Evolutionary conservation across 495 filamentous ascomycete species (phyloP).

Genomic region (Delitschia confertaspora): DNA sequence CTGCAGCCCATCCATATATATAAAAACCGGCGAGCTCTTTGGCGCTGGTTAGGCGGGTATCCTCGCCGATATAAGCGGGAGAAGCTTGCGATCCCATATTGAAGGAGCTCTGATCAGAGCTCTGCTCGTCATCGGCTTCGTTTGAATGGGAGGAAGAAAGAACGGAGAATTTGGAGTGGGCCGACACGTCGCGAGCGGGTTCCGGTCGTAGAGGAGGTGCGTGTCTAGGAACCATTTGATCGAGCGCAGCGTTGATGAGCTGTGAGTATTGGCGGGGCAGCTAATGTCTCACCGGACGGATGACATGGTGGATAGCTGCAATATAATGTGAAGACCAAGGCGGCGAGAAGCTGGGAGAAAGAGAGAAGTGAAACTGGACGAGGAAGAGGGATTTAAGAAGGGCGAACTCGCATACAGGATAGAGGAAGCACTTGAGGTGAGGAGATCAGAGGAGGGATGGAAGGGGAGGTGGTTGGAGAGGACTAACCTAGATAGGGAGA

Average conservation of each 20-base stretch:
- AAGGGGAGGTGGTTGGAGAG: slow-evolving; percentile 2
- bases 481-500: too few species aligned
- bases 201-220: slow-evolving; percentile 11
- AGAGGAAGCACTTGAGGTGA: background rate
- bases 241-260: slow-evolving; percentile 15
- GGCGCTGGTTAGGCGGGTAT: slow-evolving; percentile 73
- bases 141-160: slow-evolving; percentile 29
- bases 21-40: slow-evolving; percentile 93
- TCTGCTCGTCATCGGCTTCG: slow-evolving; percentile 37
- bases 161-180: slow-evolving; percentile 25
- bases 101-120: slow-evolving; percentile 20
- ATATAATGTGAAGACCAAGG: background rate
- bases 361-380: background rate
- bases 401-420: too few species aligned
- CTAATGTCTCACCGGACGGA: slow-evolving; percentile 10
- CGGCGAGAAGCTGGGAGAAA: slow-evolving; percentile 1
- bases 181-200: slow-evolving; percentile 17
- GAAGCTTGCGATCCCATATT: slow-evolving; percentile 25
- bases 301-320: slow-evolving; percentile 10
- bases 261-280: slow-evolving; percentile 15
- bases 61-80: slow-evolving; percentile 66
- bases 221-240: background rate
- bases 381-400: too few species aligned
- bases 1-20: slow-evolving; percentile 93
- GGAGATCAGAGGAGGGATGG: background rate